Percentiles rank a stretch among this genome's conserved stretches.
phyloP scores from a whole-genome alignment of 176 grass and related monocot genomes.

The Puccinellia tenuiflora region DNA sequence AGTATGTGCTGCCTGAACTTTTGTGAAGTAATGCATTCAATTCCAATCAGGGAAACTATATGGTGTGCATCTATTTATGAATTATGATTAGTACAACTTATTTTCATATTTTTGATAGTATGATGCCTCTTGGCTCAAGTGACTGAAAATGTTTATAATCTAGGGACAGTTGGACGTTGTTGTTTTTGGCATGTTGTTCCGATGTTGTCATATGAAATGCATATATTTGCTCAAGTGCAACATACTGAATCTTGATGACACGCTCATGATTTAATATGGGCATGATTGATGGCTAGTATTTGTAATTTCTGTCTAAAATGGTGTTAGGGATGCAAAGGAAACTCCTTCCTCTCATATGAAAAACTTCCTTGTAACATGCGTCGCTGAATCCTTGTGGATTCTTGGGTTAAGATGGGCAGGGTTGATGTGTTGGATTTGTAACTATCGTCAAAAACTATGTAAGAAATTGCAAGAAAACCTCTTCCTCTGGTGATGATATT shows the following conservation, averaged over 20 bases:
- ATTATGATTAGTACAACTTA: background rate
- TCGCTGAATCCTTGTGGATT: background rate
- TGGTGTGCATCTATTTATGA: constrained; percentile 16
- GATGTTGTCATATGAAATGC: background rate
- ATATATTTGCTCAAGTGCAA: background rate
- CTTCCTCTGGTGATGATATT: background rate
- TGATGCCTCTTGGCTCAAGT: background rate
- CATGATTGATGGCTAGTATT: background rate
- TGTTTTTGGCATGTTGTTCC: background rate
- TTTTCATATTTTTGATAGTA: background rate
- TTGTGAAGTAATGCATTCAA: background rate
- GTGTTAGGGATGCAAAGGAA: background rate
- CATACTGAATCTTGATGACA: background rate
- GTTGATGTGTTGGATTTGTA: constrained; percentile 6
- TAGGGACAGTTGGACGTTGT: background rate
- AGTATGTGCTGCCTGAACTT: background rate
- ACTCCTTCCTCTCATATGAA: background rate
- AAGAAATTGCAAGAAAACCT: background rate
- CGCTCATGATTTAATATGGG: background rate
- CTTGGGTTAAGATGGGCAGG: background rate
- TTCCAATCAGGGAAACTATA: background rate
- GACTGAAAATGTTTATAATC: background rate
- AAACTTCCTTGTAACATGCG: background rate
- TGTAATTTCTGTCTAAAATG: background rate
- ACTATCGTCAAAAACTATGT: background rate